phyloP scores from a whole-genome alignment of 169 alveolate genomes.

The Toxoplasma gondii region DNA sequence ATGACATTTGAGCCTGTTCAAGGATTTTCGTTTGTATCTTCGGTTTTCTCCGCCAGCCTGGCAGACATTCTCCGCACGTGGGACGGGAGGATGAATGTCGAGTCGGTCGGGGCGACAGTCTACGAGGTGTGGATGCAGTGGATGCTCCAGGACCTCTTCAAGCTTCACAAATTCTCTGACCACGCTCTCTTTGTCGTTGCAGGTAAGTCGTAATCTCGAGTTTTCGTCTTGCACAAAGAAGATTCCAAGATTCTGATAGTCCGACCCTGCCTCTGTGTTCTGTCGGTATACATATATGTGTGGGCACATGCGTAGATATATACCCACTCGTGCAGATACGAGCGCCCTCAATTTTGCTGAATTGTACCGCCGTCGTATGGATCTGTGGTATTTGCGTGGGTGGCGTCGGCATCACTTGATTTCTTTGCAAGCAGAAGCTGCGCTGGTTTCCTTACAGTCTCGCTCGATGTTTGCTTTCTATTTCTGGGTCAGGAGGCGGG shows the following conservation, averaged over 20 bases:
- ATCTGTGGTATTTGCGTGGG: neutral
- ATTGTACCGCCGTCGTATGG: neutral
- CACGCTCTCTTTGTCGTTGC: slow-evolving; percentile 36
- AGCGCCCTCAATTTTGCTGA: neutral
- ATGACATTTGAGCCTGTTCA: no score
- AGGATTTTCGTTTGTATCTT: neutral
- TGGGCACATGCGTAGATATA: neutral
- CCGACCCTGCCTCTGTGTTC: neutral
- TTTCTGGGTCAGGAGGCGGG: slow-evolving; percentile 5
- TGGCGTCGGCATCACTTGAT: no score
- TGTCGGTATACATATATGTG: neutral
- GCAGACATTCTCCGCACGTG: slow-evolving; percentile 38
- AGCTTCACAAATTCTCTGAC: slow-evolving; percentile 45
- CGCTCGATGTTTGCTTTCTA: neutral
- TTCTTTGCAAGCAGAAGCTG: no score
- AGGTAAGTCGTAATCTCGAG: neutral
- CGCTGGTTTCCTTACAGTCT: neutral
- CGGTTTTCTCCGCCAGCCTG: slow-evolving; percentile 15
- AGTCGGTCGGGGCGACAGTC: slow-evolving; percentile 55
- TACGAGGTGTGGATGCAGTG: slow-evolving; percentile 66
- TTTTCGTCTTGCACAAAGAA: neutral
- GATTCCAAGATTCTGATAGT: neutral
- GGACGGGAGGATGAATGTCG: slow-evolving; percentile 57
- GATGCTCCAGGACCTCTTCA: slow-evolving; percentile 53
- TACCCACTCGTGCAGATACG: neutral